A percentile compares a stretch with the other conserved stretches of the same genome.
Conservation (phyloP, 306 rosid species). For the Alnus glutinosa region DNA sequence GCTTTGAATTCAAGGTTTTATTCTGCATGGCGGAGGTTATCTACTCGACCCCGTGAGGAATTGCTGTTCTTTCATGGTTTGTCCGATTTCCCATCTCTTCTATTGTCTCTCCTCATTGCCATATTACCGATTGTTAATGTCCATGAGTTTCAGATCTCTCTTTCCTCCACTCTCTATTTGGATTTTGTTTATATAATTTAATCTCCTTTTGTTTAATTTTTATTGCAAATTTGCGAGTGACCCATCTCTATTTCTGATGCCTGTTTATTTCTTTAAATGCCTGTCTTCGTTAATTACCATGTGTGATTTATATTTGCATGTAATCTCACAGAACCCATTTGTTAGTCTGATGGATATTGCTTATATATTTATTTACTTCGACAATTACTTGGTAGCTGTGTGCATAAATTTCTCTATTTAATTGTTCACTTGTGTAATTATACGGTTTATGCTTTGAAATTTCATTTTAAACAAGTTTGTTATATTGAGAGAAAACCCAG, state of each 20-base stretch:
- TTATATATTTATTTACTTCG: background rate
- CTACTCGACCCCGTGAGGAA: constrained; percentile 19
- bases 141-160: constrained; percentile 1
- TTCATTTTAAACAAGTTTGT: background rate
- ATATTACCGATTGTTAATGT: background rate
- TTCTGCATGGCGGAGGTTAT: constrained; percentile 17
- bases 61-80: constrained; percentile 39
- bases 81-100: constrained; percentile 19
- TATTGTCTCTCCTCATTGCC: background rate
- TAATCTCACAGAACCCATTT: background rate
- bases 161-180: constrained; percentile 12
- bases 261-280: background rate
- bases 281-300: background rate
- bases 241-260: background rate
- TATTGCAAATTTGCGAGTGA: background rate
- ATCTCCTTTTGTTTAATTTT: background rate
- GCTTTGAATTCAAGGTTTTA: constrained; percentile 12
- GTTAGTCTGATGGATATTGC: constrained; percentile 11
- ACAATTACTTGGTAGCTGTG: background rate
- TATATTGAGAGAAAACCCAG: background rate
- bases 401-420: background rate
- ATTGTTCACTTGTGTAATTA: background rate
- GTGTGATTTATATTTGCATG: background rate
- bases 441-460: constrained; percentile 2
- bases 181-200: background rate